Evolutionary conservation across 1,139 yeast species (phyloP), one percentile per base, ranked within the genome.

Genomic region (Debaryomyces robertsiae): DNA sequence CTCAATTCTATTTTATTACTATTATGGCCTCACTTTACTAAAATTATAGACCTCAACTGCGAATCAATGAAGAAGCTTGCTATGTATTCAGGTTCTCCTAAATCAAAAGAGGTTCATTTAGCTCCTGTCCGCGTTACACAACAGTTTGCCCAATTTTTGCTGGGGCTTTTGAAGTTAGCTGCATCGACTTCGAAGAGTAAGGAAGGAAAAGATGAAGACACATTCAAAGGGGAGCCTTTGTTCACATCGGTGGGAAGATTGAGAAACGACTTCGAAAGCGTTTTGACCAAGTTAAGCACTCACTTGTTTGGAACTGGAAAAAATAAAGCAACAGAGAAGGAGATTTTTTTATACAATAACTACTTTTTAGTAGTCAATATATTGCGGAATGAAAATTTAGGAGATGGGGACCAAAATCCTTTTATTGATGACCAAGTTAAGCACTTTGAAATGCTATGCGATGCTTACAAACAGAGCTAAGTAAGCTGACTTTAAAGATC

Each of bases 1-100:
- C 68, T 88, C 46, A 84, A 86, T 55, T 72, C 81, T 9, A 79
- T 86, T 46, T 63, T 84, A 44, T 74, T 87, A 35, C 58, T 75
- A 0, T 65, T 91, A 30, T 91, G 97, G 97, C 96, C 97, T 1
- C 81, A 79, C 44, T 86, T 90, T 54, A 95, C 93, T 53, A 75
- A 71, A 38, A 69, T 87, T 30, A 75, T 90, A 39, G 96, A 90
- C 59, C 64, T 77, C 35, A 88, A 90, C 53, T 84, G 95, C 56
- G 89, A 84, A 16, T 77, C 81, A 22, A 67, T 90, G 60, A 70
- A 78, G 69, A 46, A 69, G 63, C 42, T 71, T 62, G 27, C 61
- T 69, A 38, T 58, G 30, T 47, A 11, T 53, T 58, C 34, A 38
- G 30, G 33, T 1, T 27, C 37, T 3, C 30, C 31, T 11, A 60